Base-by-base conservation (phyloP, 2,329 filamentous ascomycete genomes). In the Colletotrichum sansevieriae region DNA sequence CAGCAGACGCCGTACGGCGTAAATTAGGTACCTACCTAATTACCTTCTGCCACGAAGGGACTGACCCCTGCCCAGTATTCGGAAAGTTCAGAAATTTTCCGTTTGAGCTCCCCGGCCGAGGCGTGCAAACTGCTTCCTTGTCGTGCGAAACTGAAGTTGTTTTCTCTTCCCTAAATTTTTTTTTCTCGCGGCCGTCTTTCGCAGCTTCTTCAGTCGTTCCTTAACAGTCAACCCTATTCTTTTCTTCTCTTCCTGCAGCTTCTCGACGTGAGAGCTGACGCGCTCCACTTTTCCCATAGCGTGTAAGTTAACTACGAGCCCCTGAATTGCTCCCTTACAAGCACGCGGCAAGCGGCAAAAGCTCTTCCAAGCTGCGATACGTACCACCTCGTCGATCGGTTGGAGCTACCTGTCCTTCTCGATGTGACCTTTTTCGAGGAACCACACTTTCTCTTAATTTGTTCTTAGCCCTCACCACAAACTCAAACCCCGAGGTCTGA, bases 331-430 rank as follows among this genome's bases (percentile, higher is more conserved):
- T 68, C 65, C 65, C 65, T 68, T 68, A 18, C 22, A 25, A 57
- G 47, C 62, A 49, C 64, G 54, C 8, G 29, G 29, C 29, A 29
- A 29, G 29, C 15, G 51, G 47, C 35, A 41, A 46, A 61, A 39
- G 13, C 29, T 46, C 58, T 61, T 35, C 46, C 18, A 51, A 33
- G 43, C 15, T 37, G 66, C 47, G 66, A 69, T 66, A 69, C 66
- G 66, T 69, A 69, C 66, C 59, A 22, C 29, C 13, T 47, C 20
- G 49, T 51, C 56, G 33, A 57, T 52, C 64, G 20, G 35, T 67
- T 67, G 51, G 64, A 69, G 66, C 62, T 69, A 69, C 51, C 66
- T 69, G 66, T 69, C 66, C 66, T 69, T 66, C 66, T 69, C 59
- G 41, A 39, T 65, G 55, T 43, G 41, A 60, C 64, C 15, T 15